phyloP scores from a whole-genome alignment of 2,329 filamentous ascomycete species.

The Diplodia sapinea region DNA sequence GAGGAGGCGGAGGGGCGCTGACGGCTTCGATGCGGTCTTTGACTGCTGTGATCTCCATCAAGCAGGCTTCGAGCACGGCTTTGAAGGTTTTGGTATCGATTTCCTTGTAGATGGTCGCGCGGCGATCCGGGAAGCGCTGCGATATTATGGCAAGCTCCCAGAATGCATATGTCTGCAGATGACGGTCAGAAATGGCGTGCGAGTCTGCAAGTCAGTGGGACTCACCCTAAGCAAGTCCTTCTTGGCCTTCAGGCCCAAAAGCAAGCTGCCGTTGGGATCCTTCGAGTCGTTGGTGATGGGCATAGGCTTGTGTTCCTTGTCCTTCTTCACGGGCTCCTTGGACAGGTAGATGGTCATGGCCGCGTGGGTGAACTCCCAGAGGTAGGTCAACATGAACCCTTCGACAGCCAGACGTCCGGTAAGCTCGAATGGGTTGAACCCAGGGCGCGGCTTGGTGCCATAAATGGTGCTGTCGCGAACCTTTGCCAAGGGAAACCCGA shows the following conservation, averaged over 20 bases:
- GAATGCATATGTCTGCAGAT: constrained; percentile 74
- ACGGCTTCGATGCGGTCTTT: constrained; percentile 67
- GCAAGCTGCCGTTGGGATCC: constrained; percentile 87
- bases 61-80: constrained; percentile 73
- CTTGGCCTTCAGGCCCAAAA: constrained; percentile 83
- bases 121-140: constrained; percentile 72
- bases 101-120: constrained; percentile 82
- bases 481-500: constrained; percentile 59
- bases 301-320: constrained; percentile 49
- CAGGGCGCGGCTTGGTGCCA: constrained; percentile 20
- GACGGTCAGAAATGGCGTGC: constrained; percentile 32
- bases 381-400: constrained; percentile 68
- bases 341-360: constrained; percentile 82
- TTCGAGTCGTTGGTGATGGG: constrained; percentile 85
- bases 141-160: constrained; percentile 89
- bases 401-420: constrained; percentile 49
- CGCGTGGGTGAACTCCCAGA: constrained; percentile 79
- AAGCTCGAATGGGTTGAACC: constrained; percentile 23
- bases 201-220: not conserved
- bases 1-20: constrained; percentile 41
- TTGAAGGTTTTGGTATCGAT: constrained; percentile 86
- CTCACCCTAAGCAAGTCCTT: constrained; percentile 75
- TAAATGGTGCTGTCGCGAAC: constrained; percentile 7
- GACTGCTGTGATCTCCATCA: constrained; percentile 71
- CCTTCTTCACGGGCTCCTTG: constrained; percentile 81